Evolutionary conservation across 2,329 filamentous ascomycete genomes (phyloP), one percentile per base, ranked within the genome.

Genomic region (Fusarium veterinarium): DNA sequence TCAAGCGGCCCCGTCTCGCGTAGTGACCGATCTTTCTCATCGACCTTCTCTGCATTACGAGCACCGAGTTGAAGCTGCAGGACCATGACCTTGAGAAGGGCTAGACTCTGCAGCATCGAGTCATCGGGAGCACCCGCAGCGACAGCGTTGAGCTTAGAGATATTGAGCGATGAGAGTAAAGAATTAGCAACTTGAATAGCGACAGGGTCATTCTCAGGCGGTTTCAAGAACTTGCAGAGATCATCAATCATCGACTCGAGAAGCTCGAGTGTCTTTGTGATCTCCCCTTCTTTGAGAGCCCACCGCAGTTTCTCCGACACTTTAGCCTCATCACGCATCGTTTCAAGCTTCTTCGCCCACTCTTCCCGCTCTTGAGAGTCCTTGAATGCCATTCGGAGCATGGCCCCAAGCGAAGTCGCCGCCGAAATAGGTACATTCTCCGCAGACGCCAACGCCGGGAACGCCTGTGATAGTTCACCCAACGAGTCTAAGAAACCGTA

Each of bases 401-500:
- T 52, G 1, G 13, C 23, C 0, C 33, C 23, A 2, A 52, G 33
- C 6, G 49, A 52, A 6, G 49, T 52, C 10, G 33, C 49, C 3
- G 33, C 49, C 6, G 49, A 52, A 9, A 52, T 2, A 1, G 33
- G 49, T 5, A 38, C 23, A 8, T 37, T 52, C 23, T 38, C 49
- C 0, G 49, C 49, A 8, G 49, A 52, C 3, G 33, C 49, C 6
- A 52, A n/a, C 1, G 19, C 49, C 0, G 49, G 33, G 3, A 52
- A 52, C 3, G 38, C 33, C n/a, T 52, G 49, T 1, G 49, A 52
- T 0, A 28, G 5, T 3, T 52, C 33, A 1, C 33, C 13, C 3
- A 52, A 23, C 0, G 33, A 38, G 19, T 52, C 49, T 2, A 53
- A 28, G 19, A 53, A 53, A 5, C 23, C 23, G 13, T 53, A 28